Evolutionary conservation across 495 filamentous ascomycete genomes (phyloP).

Genomic region (Tuber brumale): DNA sequence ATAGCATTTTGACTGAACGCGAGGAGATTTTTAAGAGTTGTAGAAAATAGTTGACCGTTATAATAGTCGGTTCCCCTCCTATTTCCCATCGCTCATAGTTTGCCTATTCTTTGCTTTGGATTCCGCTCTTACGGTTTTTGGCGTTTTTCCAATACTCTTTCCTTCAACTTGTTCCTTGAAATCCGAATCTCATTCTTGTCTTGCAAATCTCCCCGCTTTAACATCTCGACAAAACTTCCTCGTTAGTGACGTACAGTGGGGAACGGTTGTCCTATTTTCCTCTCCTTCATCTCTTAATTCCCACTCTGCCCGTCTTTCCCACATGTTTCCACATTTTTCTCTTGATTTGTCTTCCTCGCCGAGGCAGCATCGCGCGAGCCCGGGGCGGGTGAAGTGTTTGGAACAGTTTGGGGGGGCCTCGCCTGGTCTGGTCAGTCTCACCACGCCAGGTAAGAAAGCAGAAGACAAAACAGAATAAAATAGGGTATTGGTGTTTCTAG

Average conservation of each 20-base stretch:
- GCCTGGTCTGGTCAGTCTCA: not conserved
- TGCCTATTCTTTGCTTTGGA: not conserved
- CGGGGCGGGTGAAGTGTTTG: not conserved
- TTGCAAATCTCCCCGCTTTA: not conserved
- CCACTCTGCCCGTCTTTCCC: too few relatives aligned
- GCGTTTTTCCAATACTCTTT: not conserved
- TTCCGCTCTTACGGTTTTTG: not conserved
- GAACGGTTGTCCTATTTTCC: too few relatives aligned
- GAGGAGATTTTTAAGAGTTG: too few relatives aligned
- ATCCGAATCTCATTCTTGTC: not conserved
- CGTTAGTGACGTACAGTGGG: not conserved
- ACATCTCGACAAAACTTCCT: not conserved
- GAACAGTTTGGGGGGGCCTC: not conserved
- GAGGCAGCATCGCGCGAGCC: not conserved
- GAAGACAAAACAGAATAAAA: not conserved
- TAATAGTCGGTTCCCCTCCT: too few relatives aligned
- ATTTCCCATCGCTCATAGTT: too few relatives aligned
- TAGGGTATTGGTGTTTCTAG: not conserved
- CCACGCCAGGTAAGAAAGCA: not conserved
- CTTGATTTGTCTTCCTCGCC: too few relatives aligned
- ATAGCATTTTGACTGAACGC: too few relatives aligned
- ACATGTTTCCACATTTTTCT: too few relatives aligned
- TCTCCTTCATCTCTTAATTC: too few relatives aligned
- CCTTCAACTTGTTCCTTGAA: not conserved
- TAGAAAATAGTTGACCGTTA: too few relatives aligned